phyloP scores from a whole-genome alignment of 164 flowering plant genomes.

The Hamamelis virginiana region DNA sequence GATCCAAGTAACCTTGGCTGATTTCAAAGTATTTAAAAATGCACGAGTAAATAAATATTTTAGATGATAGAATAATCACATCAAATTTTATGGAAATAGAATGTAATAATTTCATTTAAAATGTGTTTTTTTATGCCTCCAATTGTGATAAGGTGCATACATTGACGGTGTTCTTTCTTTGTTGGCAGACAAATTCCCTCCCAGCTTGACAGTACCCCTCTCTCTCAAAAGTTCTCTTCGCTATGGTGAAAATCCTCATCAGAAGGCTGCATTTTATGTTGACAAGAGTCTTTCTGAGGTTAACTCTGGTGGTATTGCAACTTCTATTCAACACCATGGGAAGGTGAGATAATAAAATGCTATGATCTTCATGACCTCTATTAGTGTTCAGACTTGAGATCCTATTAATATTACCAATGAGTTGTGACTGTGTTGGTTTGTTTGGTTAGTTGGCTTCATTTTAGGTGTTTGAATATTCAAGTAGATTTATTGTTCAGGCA shows the following conservation, averaged over 20 bases:
- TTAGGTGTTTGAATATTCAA: no score
- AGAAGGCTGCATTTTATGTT: slow-evolving; percentile 90
- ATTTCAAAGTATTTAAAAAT: no score
- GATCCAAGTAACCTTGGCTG: no score
- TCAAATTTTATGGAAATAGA: no score
- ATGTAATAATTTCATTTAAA: no score
- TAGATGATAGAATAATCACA: no score
- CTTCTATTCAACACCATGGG: slow-evolving; percentile 93
- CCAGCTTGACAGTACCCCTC: slow-evolving; percentile 69
- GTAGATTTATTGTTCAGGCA: no score
- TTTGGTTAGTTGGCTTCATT: no score
- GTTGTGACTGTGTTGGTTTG: no score
- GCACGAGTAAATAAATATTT: no score
- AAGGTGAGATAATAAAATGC: slow-evolving; percentile 48
- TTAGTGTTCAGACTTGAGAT: not conserved
- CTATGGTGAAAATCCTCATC: slow-evolving; percentile 99
- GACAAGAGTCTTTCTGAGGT: slow-evolving; percentile 85
- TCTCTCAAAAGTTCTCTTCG: slow-evolving; percentile 74
- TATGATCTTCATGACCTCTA: not conserved
- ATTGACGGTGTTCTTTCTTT: not conserved
- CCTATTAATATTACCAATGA: slow-evolving; percentile 1
- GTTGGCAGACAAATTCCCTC: slow-evolving; percentile 74
- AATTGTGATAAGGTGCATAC: not conserved
- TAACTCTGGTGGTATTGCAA: slow-evolving; percentile 92
- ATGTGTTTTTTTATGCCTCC: not conserved